Evolutionary conservation across 2,329 filamentous ascomycete species (phyloP), one percentile per base, ranked within the genome.

Genomic region (Exserohilum rostratum): DNA sequence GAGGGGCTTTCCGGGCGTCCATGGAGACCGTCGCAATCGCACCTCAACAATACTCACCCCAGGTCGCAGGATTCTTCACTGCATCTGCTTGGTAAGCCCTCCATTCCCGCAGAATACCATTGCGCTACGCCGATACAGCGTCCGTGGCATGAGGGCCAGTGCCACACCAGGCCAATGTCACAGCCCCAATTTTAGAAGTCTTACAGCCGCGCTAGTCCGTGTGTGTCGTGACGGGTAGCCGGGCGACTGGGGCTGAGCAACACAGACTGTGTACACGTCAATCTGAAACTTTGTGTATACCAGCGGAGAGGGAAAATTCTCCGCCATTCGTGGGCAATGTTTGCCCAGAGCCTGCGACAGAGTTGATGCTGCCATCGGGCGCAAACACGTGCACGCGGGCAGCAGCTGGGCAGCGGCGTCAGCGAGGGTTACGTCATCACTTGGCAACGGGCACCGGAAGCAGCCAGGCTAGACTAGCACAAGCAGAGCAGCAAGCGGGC

Each of bases 371-470:
- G n/a, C n/a, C n/a, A n/a, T n/a, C n/a, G n/a, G n/a, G n/a, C n/a
- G n/a, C n/a, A n/a, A n/a, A n/a, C n/a, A n/a, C n/a, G n/a, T n/a
- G n/a, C n/a, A n/a, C n/a, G n/a, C n/a, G n/a, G n/a, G n/a, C n/a
- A n/a, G n/a, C n/a, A n/a, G n/a, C n/a, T n/a, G n/a, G n/a, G n/a
- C n/a, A n/a, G n/a, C 52, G 35, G 40, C 37, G 42, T 43, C 37
- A 50, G 51, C 58, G 46, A 17, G 37, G 18, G 56, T 68, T 68
- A 68, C 65, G 65, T 68, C 65, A 68, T 64, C 62, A 42, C 63
- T 65, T 65, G 62, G 63, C 65, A 52, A 37, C 46, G 37, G 43
- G 20, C 18, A 15, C 43, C 25, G 31, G 25, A 55, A 35, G 37
- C 35, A 46, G 37, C 43, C 39, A 25, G 22, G 22, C 22, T 25